A percentile compares a stretch with the other conserved stretches of the same genome.
Evolutionary conservation across 305 asterid genomes (phyloP).

Genomic region (Ilex paraguariensis): DNA sequence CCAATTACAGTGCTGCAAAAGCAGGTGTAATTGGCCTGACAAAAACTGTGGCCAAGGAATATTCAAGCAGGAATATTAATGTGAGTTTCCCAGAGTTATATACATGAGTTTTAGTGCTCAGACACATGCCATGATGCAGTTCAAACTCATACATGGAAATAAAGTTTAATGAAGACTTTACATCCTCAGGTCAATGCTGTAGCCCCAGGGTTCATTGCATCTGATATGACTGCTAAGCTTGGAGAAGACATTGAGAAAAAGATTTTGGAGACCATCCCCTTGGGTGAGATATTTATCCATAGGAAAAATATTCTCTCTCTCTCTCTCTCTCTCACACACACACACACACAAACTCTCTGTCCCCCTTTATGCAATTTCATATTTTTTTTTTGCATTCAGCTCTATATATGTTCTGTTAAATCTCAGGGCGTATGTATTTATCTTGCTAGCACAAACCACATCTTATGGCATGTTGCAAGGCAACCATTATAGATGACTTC

Average conservation of each 20-base stretch:
- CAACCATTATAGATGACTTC: too few relatives aligned
- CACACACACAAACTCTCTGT: too few relatives aligned
- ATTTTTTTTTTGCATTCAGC: not conserved
- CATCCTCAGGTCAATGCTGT: constrained; percentile 75
- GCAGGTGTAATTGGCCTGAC: constrained; percentile 97
- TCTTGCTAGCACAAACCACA: too few relatives aligned
- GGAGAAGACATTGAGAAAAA: constrained; percentile 74
- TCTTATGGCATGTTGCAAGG: too few relatives aligned
- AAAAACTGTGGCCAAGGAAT: constrained; percentile 93
- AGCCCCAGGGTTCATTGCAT: constrained; percentile 95
- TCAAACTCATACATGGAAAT: constrained; percentile 6
- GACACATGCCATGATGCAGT: constrained; percentile 5
- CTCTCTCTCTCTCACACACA: not conserved
- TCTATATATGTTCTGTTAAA: not conserved
- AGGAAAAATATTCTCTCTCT: not conserved
- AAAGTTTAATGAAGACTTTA: constrained; percentile 11
- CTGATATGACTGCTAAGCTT: constrained; percentile 91
- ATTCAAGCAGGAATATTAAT: constrained; percentile 79
- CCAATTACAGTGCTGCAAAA: constrained; percentile 96
- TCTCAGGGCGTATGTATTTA: too few relatives aligned
- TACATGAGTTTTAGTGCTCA: constrained; percentile 1
- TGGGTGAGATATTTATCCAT: constrained; percentile 49
- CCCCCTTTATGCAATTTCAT: not conserved
- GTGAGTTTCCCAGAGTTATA: constrained; percentile 34
- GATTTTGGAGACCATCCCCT: constrained; percentile 73